Conservation (phyloP, 345 rosid species). For the Salix exigua region DNA sequence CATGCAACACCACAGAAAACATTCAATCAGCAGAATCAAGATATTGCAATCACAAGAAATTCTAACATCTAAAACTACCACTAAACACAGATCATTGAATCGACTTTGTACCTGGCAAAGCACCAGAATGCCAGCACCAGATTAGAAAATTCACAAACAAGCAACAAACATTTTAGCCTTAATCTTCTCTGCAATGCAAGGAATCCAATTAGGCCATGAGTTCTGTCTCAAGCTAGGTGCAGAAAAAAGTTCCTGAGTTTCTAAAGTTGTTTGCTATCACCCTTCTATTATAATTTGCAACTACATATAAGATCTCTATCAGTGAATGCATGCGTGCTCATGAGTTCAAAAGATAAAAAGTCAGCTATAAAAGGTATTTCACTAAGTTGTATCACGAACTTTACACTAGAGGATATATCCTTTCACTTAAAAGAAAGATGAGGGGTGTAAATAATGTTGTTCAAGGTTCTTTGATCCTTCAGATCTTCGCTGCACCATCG, state of each 20-base stretch:
- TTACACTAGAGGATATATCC: not conserved
- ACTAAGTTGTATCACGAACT: not conserved
- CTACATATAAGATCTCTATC: not conserved
- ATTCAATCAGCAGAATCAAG: constrained; percentile 1
- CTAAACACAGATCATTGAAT: not conserved
- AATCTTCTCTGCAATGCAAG: not conserved
- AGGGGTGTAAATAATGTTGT: not conserved
- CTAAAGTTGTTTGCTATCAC: not conserved
- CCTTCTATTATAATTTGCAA: not conserved
- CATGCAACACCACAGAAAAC: not conserved
- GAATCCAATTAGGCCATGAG: not conserved
- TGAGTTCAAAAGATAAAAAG: not conserved
- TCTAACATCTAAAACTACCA: not conserved
- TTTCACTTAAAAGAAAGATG: not conserved
- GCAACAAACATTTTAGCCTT: not conserved
- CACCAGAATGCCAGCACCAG: not conserved
- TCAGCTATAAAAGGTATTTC: not conserved
- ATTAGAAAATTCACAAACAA: not conserved
- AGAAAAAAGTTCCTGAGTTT: not conserved
- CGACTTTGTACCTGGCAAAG: too few relatives aligned
- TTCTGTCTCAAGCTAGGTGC: not conserved
- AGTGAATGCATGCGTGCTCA: not conserved
- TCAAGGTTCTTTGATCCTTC: not conserved
- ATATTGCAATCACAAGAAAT: not conserved
- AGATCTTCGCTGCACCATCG: not conserved